Percentiles rank a stretch among this genome's conserved stretches.
These are phyloP conservation scores for Globisporangium solare DNA, from an alignment of 352 stramenopile species.

Conservation along the genomic window DNA sequence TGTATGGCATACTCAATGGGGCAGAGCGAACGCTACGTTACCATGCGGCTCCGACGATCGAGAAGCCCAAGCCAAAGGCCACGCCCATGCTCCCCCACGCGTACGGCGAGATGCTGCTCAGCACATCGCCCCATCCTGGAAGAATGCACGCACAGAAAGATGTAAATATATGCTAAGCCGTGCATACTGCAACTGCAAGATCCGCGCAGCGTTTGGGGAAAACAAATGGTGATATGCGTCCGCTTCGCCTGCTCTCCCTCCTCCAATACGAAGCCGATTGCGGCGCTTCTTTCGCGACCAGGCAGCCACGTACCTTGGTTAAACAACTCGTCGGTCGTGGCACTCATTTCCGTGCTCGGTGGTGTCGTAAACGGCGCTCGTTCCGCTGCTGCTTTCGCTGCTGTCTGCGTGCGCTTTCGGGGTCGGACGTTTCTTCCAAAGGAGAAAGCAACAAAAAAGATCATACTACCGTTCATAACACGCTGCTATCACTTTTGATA, in stretches of 20 bases:
- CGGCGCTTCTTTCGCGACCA: neutral
- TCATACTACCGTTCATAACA: slow-evolving; percentile 7
- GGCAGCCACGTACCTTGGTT: slow-evolving; percentile 58
- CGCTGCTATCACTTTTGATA: neutral
- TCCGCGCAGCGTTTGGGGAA: neutral
- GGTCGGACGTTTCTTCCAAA: slow-evolving; percentile 9
- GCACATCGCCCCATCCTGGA: slow-evolving; percentile 90
- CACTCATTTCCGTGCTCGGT: slow-evolving; percentile 48
- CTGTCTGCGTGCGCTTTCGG: slow-evolving; percentile 7
- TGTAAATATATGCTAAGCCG: too few species aligned
- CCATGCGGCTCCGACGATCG: slow-evolving; percentile 96
- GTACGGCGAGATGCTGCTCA: slow-evolving; percentile 98
- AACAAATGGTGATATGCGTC: too few species aligned
- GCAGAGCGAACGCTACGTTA: slow-evolving; percentile 10
- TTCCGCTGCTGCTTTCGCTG: slow-evolving; percentile 5
- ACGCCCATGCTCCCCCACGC: slow-evolving; percentile 97
- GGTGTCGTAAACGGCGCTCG: neutral
- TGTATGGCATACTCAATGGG: neutral
- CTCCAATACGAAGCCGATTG: too few species aligned
- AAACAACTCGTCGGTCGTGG: slow-evolving; percentile 77
- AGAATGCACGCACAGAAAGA: neutral
- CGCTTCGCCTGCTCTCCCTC: too few species aligned
- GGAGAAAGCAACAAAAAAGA: slow-evolving; percentile 17
- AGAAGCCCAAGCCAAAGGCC: slow-evolving; percentile 95
- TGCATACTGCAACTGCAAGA: slow-evolving; percentile 1